phyloP scores from a whole-genome alignment of 345 rosid genomes.

The Passiflora organensis region DNA sequence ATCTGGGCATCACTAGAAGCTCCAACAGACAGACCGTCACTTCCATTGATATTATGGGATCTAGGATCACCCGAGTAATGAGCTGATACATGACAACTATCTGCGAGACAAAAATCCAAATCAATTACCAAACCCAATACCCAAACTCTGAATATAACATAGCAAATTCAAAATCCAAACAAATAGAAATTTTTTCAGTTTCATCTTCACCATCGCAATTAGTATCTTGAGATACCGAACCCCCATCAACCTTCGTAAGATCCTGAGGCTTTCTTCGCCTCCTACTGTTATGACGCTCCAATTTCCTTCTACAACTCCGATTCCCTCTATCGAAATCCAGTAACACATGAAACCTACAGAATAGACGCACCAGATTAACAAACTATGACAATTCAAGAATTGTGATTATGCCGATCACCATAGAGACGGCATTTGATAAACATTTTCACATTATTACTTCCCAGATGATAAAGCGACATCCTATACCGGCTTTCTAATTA shows the following conservation, averaged over 20 bases:
- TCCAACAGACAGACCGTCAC: too few species aligned
- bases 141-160: neutral
- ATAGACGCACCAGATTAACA: too few species aligned
- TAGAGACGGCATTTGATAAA: too few species aligned
- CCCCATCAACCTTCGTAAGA: constrained; percentile 30
- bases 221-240: constrained; percentile 34
- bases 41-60: constrained; percentile 46
- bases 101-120: constrained; percentile 2
- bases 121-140: neutral
- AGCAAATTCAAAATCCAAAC: neutral
- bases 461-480: neutral
- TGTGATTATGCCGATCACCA: too few species aligned
- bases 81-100: constrained; percentile 34
- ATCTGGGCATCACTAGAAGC: constrained; percentile 43
- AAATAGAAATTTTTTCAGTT: constrained; percentile 49
- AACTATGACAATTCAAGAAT: too few species aligned
- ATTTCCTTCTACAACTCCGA: constrained; percentile 85
- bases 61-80: too few species aligned
- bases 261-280: constrained; percentile 62
- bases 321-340: constrained; percentile 90
- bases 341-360: constrained; percentile 72
- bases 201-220: constrained; percentile 40
- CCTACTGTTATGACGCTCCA: constrained; percentile 86
- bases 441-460: too few species aligned
- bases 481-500: too few species aligned